A percentile compares a stretch with the other conserved stretches of the same genome.
These are phyloP conservation scores for Macrotyloma uniflorum DNA, from an alignment of 306 rosid species.

Conservation along the genomic window DNA sequence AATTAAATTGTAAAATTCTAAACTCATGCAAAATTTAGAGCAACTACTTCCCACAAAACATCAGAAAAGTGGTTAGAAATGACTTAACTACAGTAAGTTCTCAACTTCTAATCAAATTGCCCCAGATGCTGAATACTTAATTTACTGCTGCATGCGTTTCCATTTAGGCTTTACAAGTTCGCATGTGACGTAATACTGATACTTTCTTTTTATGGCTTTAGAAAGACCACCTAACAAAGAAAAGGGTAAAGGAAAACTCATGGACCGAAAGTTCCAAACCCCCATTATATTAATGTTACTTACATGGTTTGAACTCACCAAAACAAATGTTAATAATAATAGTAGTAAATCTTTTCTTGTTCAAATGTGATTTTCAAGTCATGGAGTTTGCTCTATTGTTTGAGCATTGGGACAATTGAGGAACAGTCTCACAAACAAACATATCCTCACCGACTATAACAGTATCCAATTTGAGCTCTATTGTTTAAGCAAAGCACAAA, in stretches of 20 bases:
- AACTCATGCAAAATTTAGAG: not conserved
- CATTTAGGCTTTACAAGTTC: not conserved
- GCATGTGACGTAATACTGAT: not conserved
- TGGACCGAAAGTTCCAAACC: not conserved
- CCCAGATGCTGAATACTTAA: not conserved
- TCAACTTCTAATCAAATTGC: not conserved
- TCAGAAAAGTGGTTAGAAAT: not conserved
- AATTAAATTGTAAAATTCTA: not conserved
- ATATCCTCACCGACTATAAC: not conserved
- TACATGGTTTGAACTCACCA: not conserved
- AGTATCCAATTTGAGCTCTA: not conserved
- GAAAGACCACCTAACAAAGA: not conserved
- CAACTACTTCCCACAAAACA: too few relatives aligned
- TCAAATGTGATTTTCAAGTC: not conserved
- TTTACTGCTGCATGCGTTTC: not conserved
- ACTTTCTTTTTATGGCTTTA: not conserved
- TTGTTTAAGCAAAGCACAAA: not conserved
- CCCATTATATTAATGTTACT: not conserved
- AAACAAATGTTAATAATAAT: not conserved
- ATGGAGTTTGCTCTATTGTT: not conserved
- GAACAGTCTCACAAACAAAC: not conserved
- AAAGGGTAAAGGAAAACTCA: not conserved
- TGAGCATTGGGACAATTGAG: not conserved
- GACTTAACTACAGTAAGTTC: not conserved
- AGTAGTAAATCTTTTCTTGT: not conserved